Base-by-base conservation (phyloP, 805 yeast species). In the Brettanomyces naardenensis region DNA sequence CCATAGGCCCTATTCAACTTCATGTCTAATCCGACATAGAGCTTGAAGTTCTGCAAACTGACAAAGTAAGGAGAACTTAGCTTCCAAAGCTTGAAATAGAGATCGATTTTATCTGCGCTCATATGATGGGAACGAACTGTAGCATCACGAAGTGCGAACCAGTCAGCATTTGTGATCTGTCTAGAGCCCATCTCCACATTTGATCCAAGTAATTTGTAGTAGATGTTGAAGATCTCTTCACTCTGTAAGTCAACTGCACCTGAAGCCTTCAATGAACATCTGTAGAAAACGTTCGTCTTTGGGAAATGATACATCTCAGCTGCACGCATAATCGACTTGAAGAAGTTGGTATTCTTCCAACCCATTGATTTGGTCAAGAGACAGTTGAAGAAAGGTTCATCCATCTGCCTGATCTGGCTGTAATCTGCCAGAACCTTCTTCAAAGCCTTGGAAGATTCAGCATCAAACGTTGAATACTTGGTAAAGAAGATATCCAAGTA, bases 91-190 rank as follows among this genome's bases (percentile, higher is more conserved):
- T 71, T 64, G 54, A 73, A 67, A 50, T 77, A 79, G 20, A 77
- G 58, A 23, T 66, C 62, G 42, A 68, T 65, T 53, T 82, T 69
- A 20, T 65, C 68, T 4, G 64, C 41, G 3, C 47, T 40, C 34
- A 54, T 59, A 10, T 53, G 51, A 1, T 45, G 40, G 3, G 78
- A 65, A 36, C 62, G 59, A 31, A 75, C 65, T 4, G 92, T 82
- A n/a, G 90, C 84, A 56, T 80, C 88, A 62, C 89, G 73, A 39
- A 84, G 61, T 3, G 90, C 83, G 34, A 85, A 80, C 90, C 90
- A 83, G 61, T 84, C 90, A 11, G 92, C 90, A 54, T 76, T 76
- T 7, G 87, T 84, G 44, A 84, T 77, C 51, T 73, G 75, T 19
- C 56, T 58, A 45, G 71, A 71, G 6, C 76, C 75, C 40, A 62